Percentiles rank a stretch among this genome's conserved stretches.
Evolutionary conservation across 2,329 filamentous ascomycete genomes (phyloP).

Genomic region (Parastagonospora avenae): DNA sequence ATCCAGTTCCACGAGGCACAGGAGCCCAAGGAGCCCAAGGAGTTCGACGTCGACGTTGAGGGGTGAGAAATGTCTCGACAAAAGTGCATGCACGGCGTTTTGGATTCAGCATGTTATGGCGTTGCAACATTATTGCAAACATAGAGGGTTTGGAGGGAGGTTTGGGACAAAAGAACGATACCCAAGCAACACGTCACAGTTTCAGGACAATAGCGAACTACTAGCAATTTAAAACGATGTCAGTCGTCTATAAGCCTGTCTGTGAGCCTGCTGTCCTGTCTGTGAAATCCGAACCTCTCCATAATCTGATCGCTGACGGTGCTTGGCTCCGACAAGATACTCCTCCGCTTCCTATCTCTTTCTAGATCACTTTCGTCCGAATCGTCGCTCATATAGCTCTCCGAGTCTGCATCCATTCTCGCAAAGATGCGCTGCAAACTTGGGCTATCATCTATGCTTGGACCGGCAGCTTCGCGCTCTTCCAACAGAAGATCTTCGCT

Average conservation of each 20-base stretch:
- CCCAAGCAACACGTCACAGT: too few relatives aligned
- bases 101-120: background rate
- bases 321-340: conserved; percentile 5
- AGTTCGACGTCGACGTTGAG: conserved; percentile 30
- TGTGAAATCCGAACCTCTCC: background rate
- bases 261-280: too few relatives aligned
- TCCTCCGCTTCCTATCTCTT: conserved; percentile 8
- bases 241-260: too few relatives aligned
- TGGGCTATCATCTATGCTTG: conserved; percentile 3
- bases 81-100: background rate
- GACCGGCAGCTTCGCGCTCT: conserved; percentile 5
- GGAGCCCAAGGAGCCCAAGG: conserved; percentile 80
- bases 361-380: conserved; percentile 10
- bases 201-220: too few relatives aligned
- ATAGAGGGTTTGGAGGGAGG: background rate
- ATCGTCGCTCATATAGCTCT: background rate
- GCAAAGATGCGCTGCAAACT: conserved; percentile 7
- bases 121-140: background rate
- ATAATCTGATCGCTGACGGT: background rate
- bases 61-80: background rate
- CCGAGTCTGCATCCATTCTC: background rate
- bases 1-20: conserved; percentile 94
- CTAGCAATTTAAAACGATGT: too few relatives aligned
- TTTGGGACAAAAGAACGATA: too few relatives aligned
- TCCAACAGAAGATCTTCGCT: background rate